Base-by-base conservation (phyloP, 1,284 basidiomycete genomes). In the Ganoderma boninense region DNA sequence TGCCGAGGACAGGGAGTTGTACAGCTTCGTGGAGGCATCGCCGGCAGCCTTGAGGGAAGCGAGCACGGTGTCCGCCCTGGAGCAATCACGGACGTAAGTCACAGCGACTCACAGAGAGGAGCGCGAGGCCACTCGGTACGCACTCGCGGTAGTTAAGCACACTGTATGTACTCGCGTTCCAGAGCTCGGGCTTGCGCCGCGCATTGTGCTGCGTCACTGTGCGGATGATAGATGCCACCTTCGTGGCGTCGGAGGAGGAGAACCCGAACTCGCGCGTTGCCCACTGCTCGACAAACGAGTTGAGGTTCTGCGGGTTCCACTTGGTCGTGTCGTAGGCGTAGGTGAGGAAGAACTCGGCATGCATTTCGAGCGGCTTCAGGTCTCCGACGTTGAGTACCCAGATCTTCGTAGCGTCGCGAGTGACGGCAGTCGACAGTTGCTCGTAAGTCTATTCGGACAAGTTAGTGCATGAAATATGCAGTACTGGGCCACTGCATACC, bases 311-410 rank as follows among this genome's bases (percentile, higher is more conserved):
- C 11, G 81, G 82, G 20, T 82, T 84, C 86, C 87, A 90, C 16
- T 82, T 78, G 0, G 86, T 81, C 0, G 87, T 80, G 75, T 93
- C 86, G 84, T 89, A 94, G 2, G 86, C 91, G 63, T 87, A 86
- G 35, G 82, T 83, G 73, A 93, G 81, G 84, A 91, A 93, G 78
- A 91, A 93, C 73, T 93, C 91, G 29, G 85, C 89, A 57, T 90
- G 87, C 75, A 89, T 86, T 74, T 94, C 92, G 75, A 90, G 90
- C 0, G 91, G 90, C 77, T 94, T 94, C 49, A 94, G 80, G 75
- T 94, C 92, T n/a, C 91, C 92, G 44, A 91, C 89, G 75, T 90
- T 90, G 57, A 90, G 77, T 43, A 91, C 84, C 89, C 89, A 91
- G 44, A 90, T 79, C 18, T 83, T 84, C 5, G 81, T 86, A 0